Base-by-base conservation (phyloP, 2,329 filamentous ascomycete genomes). In the Salinomyces thailandicus region DNA sequence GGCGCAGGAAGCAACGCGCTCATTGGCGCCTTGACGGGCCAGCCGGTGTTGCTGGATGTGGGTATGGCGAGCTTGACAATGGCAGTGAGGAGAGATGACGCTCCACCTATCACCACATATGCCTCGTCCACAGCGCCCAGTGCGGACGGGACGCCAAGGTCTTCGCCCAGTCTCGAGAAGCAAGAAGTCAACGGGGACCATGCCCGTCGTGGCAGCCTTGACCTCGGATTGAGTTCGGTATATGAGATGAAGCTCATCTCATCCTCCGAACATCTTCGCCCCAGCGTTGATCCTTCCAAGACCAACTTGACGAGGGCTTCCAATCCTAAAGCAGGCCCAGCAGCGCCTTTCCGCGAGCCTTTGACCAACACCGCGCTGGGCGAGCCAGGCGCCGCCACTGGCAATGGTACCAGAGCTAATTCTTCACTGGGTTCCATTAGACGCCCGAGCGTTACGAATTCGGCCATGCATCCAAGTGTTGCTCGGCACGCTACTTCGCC, bases 1-100 rank as follows among this genome's bases (percentile, higher is more conserved):
- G 89, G 89, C 16, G 91, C 91, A 11, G 91, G 91, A 26, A 94
- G 89, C 62, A 98, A 98, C 62, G 91, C 91, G 2, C 63, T 98
- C 30, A 87, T 98, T 44, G 86, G 89, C 9, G 86, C 86, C 17
- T 74, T 98, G 46, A 93, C 87, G 0, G 83, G 89, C 42, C 83
- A 94, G 52, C 89, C 91, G 0, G 86, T 93, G 0, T 70, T 98
- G 11, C 76, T 93, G 52, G 87, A 96, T 54, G 81, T 96, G 12
- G 81, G 80, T 18, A 83, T 93, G 62, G 84, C 89, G 1, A 94
- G 87, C 3, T 69, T 98, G 33, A 95, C 89, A 1, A 82, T 95
- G 78, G 89, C 89, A 4, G 71, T 79, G 12, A 72, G 78, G 33
- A 79, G 77, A 42, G 48, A 59, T 11, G 24, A 59, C 54, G 33